Conservation (phyloP, 2,329 filamentous ascomycete genomes). For the Intubia oerlemansii region DNA sequence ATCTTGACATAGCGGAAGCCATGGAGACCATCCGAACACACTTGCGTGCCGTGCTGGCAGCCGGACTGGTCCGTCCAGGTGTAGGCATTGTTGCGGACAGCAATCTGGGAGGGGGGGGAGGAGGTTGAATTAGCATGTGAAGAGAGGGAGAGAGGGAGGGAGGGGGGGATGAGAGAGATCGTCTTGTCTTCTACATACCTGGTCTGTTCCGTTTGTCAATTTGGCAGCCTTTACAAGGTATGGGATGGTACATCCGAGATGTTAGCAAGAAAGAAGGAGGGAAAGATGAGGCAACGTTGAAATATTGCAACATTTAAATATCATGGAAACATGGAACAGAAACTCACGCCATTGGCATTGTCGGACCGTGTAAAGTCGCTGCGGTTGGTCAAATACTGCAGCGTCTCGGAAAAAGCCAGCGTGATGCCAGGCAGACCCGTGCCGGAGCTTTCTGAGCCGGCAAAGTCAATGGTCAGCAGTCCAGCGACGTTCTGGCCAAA, state of each 20-base stretch:
- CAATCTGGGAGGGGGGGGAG: conserved; percentile 14
- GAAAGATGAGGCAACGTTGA: too few relatives aligned
- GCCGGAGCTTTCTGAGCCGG: conserved; percentile 11
- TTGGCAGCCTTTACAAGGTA: conserved; percentile 6
- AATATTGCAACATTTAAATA: too few relatives aligned
- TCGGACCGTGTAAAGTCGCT: conserved; percentile 28
- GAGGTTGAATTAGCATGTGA: too few relatives aligned
- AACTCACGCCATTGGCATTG: conserved; percentile 14
- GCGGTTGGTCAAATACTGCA: conserved; percentile 19
- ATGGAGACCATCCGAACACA: conserved; percentile 29
- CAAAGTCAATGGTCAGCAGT: conserved; percentile 20
- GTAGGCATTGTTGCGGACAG: conserved; percentile 19
- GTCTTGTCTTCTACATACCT: too few relatives aligned
- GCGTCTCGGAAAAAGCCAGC: conserved; percentile 26
- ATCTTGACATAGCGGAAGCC: conserved; percentile 30
- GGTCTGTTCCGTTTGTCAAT: conserved; percentile 25
- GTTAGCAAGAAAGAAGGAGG: too few relatives aligned
- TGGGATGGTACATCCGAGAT: too few relatives aligned
- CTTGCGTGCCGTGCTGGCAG: conserved; percentile 19
- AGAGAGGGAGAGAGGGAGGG: neutral
- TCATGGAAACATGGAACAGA: too few relatives aligned
- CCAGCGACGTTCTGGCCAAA: conserved; percentile 27
- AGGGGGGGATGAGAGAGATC: too few relatives aligned
- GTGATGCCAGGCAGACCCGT: conserved; percentile 17
- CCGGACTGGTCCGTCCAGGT: conserved; percentile 23